A percentile compares a stretch with the other conserved stretches of the same genome.
These are phyloP conservation scores for Diaporthe vaccinii DNA, from an alignment of 2,329 filamentous ascomycete species.

Conservation along the genomic window DNA sequence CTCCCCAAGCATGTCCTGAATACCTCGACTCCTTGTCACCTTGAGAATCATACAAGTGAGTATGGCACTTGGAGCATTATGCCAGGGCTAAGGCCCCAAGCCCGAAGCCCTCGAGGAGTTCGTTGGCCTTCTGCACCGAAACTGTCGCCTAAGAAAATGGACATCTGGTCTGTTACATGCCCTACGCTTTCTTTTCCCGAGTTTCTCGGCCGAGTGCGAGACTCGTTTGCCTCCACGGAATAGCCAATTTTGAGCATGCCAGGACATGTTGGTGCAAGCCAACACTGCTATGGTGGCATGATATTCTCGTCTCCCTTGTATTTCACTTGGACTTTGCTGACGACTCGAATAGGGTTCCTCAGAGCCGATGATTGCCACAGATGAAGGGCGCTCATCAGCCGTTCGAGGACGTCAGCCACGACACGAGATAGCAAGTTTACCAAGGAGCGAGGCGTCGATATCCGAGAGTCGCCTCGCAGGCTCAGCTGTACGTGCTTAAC, in stretches of 20 bases:
- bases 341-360: neutral
- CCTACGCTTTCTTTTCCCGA: no score
- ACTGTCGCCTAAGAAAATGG: neutral
- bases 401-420: neutral
- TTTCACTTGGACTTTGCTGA: neutral
- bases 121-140: neutral
- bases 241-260: no score
- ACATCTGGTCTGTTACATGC: neutral
- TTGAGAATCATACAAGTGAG: neutral
- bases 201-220: no score
- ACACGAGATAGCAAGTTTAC: neutral
- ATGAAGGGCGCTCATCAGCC: neutral
- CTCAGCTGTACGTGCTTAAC: slow-evolving; percentile 3
- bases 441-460: neutral
- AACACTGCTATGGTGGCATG: no score
- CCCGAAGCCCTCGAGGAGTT: neutral
- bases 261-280: no score
- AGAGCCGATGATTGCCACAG: neutral
- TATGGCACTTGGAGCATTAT: neutral
- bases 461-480: neutral
- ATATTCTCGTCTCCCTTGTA: neutral
- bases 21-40: neutral
- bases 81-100: neutral
- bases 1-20: no score
- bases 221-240: no score